Evolutionary conservation across 202 grass and related monocot genomes (phyloP), one percentile per base, ranked within the genome.

Genomic region (Eragrostis tef): DNA sequence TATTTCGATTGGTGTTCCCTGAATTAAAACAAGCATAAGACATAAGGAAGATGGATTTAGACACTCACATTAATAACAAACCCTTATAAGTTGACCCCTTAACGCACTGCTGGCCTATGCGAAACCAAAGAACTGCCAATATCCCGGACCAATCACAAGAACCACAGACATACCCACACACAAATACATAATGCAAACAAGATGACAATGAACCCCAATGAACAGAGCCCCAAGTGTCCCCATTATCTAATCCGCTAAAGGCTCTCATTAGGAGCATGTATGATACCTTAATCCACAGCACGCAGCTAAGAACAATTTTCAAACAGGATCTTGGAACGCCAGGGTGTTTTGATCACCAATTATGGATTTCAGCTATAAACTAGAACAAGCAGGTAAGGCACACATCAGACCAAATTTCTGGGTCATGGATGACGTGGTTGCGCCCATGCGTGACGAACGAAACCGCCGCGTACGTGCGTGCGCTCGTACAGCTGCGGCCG

Each of bases 371-470:
- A 9, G 52, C 19, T 53, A 53, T n/a, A n/a, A 19, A 7, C 31
- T 34, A 52, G 1, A 52, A 17, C 6, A 17, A 4, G 6, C 16
- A 52, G 15, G 4, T 10, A 22, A 12, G 41, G n/a, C n/a, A 15
- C 24, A 8, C n/a, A 19, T 27, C 4, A 0, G 19, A 5, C 49
- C 16, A 48, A 72, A n/a, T 2, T 10, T 21, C 6, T 27, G 31
- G 39, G 69, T 80, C 84, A 81, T 66, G 39, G 7, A 26, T 75
- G 84, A 73, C 74, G 81, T 84, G 27, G 82, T 19, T 47, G 70
- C 77, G 7, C 6, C 15, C 13, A 64, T 9, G 61, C 27, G 3
- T 17, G 50, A n/a, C 62, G 73, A 68, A 67, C 29, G 29, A 31
- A 31, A n/a, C 81, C 24, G 50, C 61, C 47, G 52, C 53, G 53